These are phyloP conservation scores for Nicotiana otophora DNA, from an alignment of 257 asterid genomes.

Conservation along the genomic window DNA sequence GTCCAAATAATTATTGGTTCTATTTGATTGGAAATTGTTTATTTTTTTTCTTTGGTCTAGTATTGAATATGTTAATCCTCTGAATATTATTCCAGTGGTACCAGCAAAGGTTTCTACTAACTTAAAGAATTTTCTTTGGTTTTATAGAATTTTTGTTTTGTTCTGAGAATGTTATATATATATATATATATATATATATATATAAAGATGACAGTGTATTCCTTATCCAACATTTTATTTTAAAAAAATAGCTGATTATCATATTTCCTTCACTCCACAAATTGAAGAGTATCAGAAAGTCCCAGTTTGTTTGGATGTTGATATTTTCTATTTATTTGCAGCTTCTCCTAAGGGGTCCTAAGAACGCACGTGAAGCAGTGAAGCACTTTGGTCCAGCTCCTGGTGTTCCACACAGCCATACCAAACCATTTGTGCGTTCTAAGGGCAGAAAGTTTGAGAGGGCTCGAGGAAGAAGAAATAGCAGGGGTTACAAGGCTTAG, in stretches of 20 bases:
- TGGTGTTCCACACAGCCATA: slow-evolving; percentile 96
- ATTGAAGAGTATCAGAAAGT: background rate
- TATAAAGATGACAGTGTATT: too few species aligned
- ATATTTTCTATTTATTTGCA: slow-evolving; percentile 16
- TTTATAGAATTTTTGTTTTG: too few species aligned
- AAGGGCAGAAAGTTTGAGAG: slow-evolving; percentile 93
- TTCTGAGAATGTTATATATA: too few species aligned
- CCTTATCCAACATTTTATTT: too few species aligned
- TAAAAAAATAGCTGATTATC: background rate
- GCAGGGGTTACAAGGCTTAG: slow-evolving; percentile 78
- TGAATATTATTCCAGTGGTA: too few species aligned
- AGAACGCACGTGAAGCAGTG: slow-evolving; percentile 91
- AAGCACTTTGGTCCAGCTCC: slow-evolving; percentile 99
- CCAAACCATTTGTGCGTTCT: slow-evolving; percentile 87
- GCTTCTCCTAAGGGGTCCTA: slow-evolving; percentile 84
- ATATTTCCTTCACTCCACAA: background rate
- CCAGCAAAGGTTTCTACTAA: too few species aligned
- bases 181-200: too few species aligned
- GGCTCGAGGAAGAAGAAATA: slow-evolving; percentile 81
- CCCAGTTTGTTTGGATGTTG: background rate
- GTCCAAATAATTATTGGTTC: too few species aligned
- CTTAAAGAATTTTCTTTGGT: too few species aligned
- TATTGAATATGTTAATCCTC: too few species aligned
- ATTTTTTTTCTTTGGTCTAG: too few species aligned
- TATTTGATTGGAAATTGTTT: too few species aligned